phyloP scores from a whole-genome alignment of 2,329 filamentous ascomycete species.

The Cercospora citrullina region DNA sequence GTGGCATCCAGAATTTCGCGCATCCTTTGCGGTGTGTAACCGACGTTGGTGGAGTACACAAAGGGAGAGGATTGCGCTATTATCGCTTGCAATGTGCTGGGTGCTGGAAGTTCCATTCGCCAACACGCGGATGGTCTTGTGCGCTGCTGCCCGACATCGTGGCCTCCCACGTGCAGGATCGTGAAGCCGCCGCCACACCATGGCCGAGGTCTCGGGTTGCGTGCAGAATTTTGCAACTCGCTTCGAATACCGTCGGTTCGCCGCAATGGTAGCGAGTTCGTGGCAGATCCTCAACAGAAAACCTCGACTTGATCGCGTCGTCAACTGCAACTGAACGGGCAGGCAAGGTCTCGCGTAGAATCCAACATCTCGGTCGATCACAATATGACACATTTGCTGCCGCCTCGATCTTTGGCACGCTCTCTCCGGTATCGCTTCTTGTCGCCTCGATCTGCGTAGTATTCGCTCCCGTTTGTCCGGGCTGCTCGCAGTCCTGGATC shows the following conservation, averaged over 20 bases:
- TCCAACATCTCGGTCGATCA: slow-evolving; percentile 20
- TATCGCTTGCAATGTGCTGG: neutral
- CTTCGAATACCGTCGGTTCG: neutral
- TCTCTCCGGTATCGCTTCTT: slow-evolving; percentile 31
- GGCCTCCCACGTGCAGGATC: neutral
- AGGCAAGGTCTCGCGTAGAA: slow-evolving; percentile 3
- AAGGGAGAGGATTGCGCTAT: neutral
- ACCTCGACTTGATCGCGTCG: neutral
- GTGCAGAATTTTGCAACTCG: neutral
- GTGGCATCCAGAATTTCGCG: neutral
- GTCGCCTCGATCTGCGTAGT: slow-evolving; percentile 24
- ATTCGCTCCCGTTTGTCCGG: slow-evolving; percentile 24
- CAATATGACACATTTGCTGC: slow-evolving; percentile 35
- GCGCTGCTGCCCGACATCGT: neutral
- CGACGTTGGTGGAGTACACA: neutral
- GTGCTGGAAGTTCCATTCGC: neutral
- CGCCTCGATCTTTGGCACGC: slow-evolving; percentile 25
- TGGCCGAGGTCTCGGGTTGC: neutral
- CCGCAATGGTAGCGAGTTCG: neutral
- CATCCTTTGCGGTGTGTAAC: neutral
- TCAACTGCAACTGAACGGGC: neutral
- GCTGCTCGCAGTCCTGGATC: slow-evolving; percentile 20
- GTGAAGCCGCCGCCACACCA: neutral
- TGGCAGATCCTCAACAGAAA: neutral
- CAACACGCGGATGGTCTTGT: neutral